Evolutionary conservation across 129 eudicot species (phyloP), one percentile per base, ranked within the genome.

Genomic region (Mikania micrantha): DNA sequence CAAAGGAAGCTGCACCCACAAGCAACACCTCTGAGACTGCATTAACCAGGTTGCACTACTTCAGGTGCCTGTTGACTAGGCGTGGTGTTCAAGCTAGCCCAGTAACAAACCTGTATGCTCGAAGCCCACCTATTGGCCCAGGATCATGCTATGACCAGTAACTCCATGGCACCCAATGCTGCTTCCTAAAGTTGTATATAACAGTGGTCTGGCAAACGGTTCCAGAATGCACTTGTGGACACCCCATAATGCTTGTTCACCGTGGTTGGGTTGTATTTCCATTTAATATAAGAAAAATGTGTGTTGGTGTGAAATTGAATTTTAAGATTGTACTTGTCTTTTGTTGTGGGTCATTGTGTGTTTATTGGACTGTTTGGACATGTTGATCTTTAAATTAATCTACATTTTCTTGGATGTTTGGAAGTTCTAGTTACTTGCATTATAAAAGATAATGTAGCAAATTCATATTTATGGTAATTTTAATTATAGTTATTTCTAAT

Each of bases 61-160:
- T 89, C 72, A 81, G 96, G 66, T 93, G 98, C 74, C 95, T 89
- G 15, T 40, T 93, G 85, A 93, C 83, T 1, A 80, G 90, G 78
- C 95, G 98, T 24, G 98, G 95, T 49, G 85, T 93, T 67, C 95
- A 62, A 77, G 96, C 98, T 35, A 95, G 96, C 45, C 98, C 98
- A 0, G 92, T 85, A 59, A 79, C 77, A 10, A 93, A 93, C 66
- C 12, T 2, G 1, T 86, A 84, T 79, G 98, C 98, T 31, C 87
- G 98, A 47, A 73, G 68, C 52, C 69, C 91, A 66, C 98, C 98
- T 31, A 36, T 1, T 17, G 98, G 98, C 31, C 91, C 95, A 27
- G 98, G 96, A 9, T 88, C 98, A 7, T 92, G 98, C 75, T 92
- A 92, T 38, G 84, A 68, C 45, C 98, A 92, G 62, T 92, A 79